These are phyloP conservation scores for Cardiospermum halicacabum DNA, from an alignment of 345 rosid genomes.

Conservation along the genomic window DNA sequence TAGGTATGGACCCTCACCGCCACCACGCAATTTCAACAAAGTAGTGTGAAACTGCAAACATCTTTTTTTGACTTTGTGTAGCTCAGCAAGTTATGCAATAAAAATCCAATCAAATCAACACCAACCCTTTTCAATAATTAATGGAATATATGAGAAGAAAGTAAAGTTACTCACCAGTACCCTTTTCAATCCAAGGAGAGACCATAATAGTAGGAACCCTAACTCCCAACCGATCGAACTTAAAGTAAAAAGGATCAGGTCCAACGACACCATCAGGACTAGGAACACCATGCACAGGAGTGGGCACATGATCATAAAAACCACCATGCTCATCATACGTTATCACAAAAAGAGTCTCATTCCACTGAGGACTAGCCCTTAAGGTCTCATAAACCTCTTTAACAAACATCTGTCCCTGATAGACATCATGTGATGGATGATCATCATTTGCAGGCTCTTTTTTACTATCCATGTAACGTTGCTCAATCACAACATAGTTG, in stretches of 20 bases:
- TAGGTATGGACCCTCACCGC: background rate
- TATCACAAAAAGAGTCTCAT: slow-evolving; percentile 61
- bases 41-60: background rate
- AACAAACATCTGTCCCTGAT: slow-evolving; percentile 72
- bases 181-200: slow-evolving; percentile 89
- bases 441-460: slow-evolving; percentile 63
- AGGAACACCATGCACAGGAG: slow-evolving; percentile 76
- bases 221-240: slow-evolving; percentile 70
- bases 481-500: slow-evolving; percentile 69
- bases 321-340: slow-evolving; percentile 98
- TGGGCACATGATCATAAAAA: slow-evolving; percentile 80
- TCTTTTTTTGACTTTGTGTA: background rate
- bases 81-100: background rate
- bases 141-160: no score
- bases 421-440: slow-evolving; percentile 93
- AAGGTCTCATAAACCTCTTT: slow-evolving; percentile 92
- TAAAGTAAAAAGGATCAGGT: slow-evolving; percentile 60
- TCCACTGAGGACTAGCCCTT: slow-evolving; percentile 93
- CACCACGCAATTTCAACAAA: background rate
- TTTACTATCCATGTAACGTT: slow-evolving; percentile 66
- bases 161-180: slow-evolving; percentile 36
- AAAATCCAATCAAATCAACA: no score
- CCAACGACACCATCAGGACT: slow-evolving; percentile 92
- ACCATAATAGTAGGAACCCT: slow-evolving; percentile 77
- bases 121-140: no score